Evolutionary conservation across 371 early-diverging fungal genomes (phyloP).

Genomic region (Funneliformis caledonium): DNA sequence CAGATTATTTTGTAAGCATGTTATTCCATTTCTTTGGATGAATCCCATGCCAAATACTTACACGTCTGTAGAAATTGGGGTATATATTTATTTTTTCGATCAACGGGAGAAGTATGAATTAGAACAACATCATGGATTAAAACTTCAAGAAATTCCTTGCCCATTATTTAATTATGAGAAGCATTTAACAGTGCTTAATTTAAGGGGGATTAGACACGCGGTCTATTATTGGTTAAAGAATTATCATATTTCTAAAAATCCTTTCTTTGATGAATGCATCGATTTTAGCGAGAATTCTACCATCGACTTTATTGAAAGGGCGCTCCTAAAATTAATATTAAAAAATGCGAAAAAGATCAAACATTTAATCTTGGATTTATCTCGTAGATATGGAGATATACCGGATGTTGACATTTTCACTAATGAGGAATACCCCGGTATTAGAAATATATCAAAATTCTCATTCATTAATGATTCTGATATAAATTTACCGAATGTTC

Average conservation of each 20-base stretch:
- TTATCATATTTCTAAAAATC: not conserved
- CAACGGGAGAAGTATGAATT: not conserved
- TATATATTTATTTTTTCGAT: not conserved
- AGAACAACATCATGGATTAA: not conserved
- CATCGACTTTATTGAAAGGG: no score
- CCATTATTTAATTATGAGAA: not conserved
- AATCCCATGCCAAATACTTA: constrained; percentile 10
- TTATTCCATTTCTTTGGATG: not conserved
- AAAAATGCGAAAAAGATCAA: no score
- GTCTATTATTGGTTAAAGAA: not conserved
- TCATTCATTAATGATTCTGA: no score
- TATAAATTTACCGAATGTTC: no score
- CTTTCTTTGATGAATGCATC: no score
- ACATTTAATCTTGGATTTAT: no score
- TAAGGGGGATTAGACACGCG: not conserved
- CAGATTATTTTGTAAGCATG: constrained; percentile 19
- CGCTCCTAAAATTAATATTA: no score
- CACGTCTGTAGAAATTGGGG: not conserved
- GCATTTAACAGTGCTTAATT: not conserved
- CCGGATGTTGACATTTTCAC: no score
- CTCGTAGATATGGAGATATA: no score
- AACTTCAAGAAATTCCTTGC: not conserved
- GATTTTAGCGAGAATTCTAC: no score
- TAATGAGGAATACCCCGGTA: no score
- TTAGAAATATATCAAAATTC: no score